A percentile compares a stretch with the other conserved stretches of the same genome.
Evolutionary conservation across 106 monocot species (phyloP).

Genomic region (Agapanthus africanus): DNA sequence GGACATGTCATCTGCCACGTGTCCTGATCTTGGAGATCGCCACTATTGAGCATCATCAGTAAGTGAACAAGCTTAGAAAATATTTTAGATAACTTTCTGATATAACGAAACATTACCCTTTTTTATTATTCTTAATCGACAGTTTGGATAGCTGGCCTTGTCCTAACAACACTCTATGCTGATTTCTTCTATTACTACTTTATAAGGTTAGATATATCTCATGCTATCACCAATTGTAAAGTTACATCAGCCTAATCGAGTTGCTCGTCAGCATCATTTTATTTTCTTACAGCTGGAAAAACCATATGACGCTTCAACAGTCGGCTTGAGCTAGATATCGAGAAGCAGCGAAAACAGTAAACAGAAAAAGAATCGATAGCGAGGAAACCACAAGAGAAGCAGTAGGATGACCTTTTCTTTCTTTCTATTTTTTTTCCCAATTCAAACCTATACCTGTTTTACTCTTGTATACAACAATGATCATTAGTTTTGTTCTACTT

Average conservation of each 20-base stretch:
- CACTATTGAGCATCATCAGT: too few species aligned
- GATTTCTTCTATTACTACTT: conserved; percentile 97
- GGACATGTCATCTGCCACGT: too few species aligned
- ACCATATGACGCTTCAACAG: conserved; percentile 43
- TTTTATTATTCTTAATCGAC: conserved; percentile 12
- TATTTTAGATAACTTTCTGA: neutral
- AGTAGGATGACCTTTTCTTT: too few species aligned
- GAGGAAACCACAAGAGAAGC: too few species aligned
- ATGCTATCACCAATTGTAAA: neutral
- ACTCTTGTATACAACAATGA: too few species aligned
- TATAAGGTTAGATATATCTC: conserved; percentile 31
- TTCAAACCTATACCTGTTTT: too few species aligned
- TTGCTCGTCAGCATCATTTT: neutral
- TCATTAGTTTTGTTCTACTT: too few species aligned
- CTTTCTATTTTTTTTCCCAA: too few species aligned
- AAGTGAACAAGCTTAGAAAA: neutral
- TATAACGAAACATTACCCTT: neutral
- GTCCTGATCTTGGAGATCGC: too few species aligned
- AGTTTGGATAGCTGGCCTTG: conserved; percentile 73
- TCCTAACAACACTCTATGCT: conserved; percentile 69
- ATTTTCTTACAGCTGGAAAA: conserved; percentile 42
- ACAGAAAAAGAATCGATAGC: too few species aligned
- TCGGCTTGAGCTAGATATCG: conserved; percentile 20
- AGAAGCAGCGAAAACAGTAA: too few species aligned
- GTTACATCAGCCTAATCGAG: neutral